Conservation (phyloP, 176 grass and related monocot species). For the Bonia amplexicaulis region DNA sequence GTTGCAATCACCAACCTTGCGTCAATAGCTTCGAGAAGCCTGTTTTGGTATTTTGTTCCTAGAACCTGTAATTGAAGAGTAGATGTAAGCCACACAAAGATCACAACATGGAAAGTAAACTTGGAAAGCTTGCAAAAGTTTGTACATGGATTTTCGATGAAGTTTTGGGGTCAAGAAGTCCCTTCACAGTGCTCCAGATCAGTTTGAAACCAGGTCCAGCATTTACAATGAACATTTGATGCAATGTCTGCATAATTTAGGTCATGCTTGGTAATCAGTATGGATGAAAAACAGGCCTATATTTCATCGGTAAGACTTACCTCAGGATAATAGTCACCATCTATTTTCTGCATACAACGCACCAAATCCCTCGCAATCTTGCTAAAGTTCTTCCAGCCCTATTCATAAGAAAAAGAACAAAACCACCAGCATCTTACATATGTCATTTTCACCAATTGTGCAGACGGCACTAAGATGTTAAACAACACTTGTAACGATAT, state of each 20-base stretch:
- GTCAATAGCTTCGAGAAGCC: conserved; percentile 91
- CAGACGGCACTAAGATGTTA: conserved; percentile 16
- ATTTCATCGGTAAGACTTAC: conserved; percentile 34
- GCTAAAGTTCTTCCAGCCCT: conserved; percentile 97
- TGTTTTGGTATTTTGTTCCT: conserved; percentile 86
- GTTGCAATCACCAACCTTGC: conserved; percentile 55
- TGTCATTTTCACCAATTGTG: not conserved
- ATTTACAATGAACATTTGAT: conserved; percentile 99
- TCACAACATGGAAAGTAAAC: conserved; percentile 7
- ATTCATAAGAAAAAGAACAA: not conserved
- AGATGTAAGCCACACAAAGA: conserved; percentile 25
- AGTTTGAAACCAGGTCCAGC: conserved; percentile 97
- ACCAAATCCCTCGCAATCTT: conserved; percentile 94
- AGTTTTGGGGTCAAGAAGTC: conserved; percentile 96
- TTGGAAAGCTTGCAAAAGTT: conserved; percentile 10
- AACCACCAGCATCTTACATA: not conserved
- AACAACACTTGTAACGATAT: not conserved
- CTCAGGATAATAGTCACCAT: conserved; percentile 97
- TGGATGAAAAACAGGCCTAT: not conserved
- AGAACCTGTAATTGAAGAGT: conserved; percentile 59
- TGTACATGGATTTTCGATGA: conserved; percentile 96
- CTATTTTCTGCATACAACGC: conserved; percentile 93
- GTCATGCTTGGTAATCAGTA: conserved; percentile 18
- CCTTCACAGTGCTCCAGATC: no score
- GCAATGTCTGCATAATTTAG: conserved; percentile 66